Percentiles rank a stretch among this genome's conserved stretches.
Evolutionary conservation across 345 rosid species (phyloP).

Genomic region (Rhodamnia argentea): DNA sequence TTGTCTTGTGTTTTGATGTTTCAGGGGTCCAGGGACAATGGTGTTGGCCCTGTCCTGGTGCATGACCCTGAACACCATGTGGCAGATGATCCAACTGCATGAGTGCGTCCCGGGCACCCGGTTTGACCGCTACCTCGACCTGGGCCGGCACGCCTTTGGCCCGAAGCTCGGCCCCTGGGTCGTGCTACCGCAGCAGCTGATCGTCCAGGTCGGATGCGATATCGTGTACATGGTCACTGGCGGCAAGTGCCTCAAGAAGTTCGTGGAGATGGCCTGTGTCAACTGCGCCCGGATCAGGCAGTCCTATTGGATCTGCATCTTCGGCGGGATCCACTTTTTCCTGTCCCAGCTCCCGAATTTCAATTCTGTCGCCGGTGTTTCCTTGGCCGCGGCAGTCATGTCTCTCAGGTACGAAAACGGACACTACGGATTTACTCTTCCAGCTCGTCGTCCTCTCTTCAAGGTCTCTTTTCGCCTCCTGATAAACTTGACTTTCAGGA

Average conservation of each 20-base stretch:
- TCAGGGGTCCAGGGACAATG: constrained; percentile 87
- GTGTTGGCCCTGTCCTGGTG: constrained; percentile 64
- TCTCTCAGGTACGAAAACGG: constrained; percentile 49
- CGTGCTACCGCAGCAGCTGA: constrained; percentile 87
- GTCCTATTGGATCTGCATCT: constrained; percentile 85
- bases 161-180: constrained; percentile 76
- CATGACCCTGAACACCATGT: constrained; percentile 86
- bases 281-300: constrained; percentile 55
- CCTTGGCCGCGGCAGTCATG: constrained; percentile 92
- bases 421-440: background rate
- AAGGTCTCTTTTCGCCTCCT: background rate
- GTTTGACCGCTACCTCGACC: constrained; percentile 84
- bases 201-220: constrained; percentile 85
- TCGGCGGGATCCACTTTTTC: constrained; percentile 81
- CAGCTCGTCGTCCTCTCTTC: background rate
- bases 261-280: constrained; percentile 65
- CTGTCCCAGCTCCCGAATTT: constrained; percentile 91
- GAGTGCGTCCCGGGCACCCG: constrained; percentile 88
- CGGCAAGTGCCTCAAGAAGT: constrained; percentile 84
- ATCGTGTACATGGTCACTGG: constrained; percentile 99
- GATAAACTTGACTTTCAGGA: background rate
- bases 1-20: background rate
- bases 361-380: constrained; percentile 87
- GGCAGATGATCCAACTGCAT: constrained; percentile 96
- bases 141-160: constrained; percentile 82